Evolutionary conservation across 1,139 yeast genomes (phyloP).

Genomic region (Nematodospora anomalae): DNA sequence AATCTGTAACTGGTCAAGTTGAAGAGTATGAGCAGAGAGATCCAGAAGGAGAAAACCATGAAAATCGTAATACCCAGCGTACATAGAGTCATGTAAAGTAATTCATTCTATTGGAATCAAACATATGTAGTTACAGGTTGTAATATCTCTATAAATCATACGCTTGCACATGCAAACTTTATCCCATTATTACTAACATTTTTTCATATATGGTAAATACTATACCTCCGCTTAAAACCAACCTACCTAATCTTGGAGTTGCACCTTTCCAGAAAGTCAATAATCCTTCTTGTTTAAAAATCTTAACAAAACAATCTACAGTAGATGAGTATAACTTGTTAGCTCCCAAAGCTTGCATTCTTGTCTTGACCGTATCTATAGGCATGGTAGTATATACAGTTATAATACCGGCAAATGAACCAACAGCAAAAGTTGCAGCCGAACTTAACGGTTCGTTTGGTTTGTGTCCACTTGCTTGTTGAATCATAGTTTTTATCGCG

Average conservation of each 20-base stretch:
- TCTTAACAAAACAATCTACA: slow-evolving; percentile 72
- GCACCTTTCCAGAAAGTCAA: slow-evolving; percentile 97
- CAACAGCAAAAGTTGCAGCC: slow-evolving; percentile 80
- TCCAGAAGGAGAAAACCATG: slow-evolving; percentile 1
- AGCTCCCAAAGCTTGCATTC: slow-evolving; percentile 95
- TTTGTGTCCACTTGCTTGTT: slow-evolving; percentile 64
- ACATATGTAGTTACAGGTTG: not conserved
- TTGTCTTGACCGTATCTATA: slow-evolving; percentile 92
- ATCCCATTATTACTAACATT: slow-evolving; percentile 59
- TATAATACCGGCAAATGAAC: slow-evolving; percentile 89
- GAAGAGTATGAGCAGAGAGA: slow-evolving; percentile 7
- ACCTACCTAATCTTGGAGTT: slow-evolving; percentile 90
- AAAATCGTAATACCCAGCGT: not conserved
- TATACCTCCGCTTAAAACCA: slow-evolving; percentile 91
- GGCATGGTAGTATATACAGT: slow-evolving; percentile 98
- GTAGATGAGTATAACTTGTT: slow-evolving; percentile 70
- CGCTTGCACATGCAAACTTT: slow-evolving; percentile 12
- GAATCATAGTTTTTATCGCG: slow-evolving; percentile 78
- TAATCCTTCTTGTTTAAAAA: slow-evolving; percentile 87
- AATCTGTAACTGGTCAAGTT: slow-evolving; percentile 6
- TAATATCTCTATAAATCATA: not conserved
- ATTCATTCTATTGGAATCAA: no score
- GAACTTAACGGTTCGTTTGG: slow-evolving; percentile 77
- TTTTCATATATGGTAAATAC: slow-evolving; percentile 94
- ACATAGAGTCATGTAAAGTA: no score